Percentiles rank a stretch among this genome's conserved stretches.
Conservation (phyloP, 441 rosid genomes). For the Brassica balearica region DNA sequence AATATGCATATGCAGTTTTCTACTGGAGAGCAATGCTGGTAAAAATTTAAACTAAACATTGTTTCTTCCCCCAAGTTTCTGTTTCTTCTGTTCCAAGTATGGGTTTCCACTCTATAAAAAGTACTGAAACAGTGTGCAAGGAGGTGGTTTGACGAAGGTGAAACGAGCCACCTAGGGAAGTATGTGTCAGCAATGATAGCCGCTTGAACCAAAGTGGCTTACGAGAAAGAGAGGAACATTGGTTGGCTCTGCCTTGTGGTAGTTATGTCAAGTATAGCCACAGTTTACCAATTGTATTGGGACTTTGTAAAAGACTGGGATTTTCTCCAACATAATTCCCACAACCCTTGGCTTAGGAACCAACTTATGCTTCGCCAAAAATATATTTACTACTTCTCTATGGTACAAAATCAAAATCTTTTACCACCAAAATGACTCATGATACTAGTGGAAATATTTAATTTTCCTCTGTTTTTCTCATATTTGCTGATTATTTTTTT, state of each 20-base stretch:
- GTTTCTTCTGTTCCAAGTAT: slow-evolving; percentile 5
- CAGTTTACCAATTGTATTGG: slow-evolving; percentile 98
- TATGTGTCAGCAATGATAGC: slow-evolving; percentile 98
- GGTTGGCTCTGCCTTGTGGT: slow-evolving; percentile 89
- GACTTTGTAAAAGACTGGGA: slow-evolving; percentile 99
- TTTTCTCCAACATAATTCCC: slow-evolving; percentile 33
- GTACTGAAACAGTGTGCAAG: slow-evolving; percentile 76
- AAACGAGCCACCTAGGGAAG: slow-evolving; percentile 84
- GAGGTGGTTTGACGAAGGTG: slow-evolving; percentile 96
- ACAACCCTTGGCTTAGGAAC: no score
- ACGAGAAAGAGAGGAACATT: slow-evolving; percentile 71
- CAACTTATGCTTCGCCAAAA: no score
- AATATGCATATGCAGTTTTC: no score
- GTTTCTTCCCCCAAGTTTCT: slow-evolving; percentile 12
- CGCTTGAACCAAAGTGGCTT: slow-evolving; percentile 93
- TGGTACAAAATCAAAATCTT: no score
- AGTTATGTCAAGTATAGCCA: slow-evolving; percentile 58
- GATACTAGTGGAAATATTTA: no score
- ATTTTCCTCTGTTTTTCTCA: no score
- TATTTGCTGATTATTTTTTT: background rate
- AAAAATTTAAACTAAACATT: no score
- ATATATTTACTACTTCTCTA: no score
- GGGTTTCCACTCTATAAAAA: slow-evolving; percentile 3
- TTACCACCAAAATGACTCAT: no score
- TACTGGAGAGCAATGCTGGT: no score